Conservation (phyloP, 768 basidiomycete genomes). For the Pleurotus tuoliensis region DNA sequence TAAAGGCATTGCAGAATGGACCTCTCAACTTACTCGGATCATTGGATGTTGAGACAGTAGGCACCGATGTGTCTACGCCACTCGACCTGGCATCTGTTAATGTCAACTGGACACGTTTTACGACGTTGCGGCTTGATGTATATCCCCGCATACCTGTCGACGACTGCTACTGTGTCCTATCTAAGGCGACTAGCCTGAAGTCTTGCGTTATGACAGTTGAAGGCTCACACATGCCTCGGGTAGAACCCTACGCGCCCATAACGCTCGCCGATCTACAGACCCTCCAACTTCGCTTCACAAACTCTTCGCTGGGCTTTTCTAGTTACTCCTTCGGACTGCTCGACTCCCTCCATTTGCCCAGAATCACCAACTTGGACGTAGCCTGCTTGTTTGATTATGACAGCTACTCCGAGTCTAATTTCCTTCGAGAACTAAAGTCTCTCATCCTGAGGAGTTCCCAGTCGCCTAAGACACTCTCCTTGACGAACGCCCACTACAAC, state of each 20-base stretch:
- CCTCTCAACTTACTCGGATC: not conserved
- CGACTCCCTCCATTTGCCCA: not conserved
- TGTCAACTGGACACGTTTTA: not conserved
- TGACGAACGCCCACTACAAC: not conserved
- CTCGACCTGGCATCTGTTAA: not conserved
- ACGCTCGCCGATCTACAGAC: not conserved
- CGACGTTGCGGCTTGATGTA: not conserved
- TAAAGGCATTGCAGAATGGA: not conserved
- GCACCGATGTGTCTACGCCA: not conserved
- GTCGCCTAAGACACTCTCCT: not conserved
- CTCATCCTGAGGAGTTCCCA: not conserved
- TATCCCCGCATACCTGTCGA: not conserved
- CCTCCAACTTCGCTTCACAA: not conserved
- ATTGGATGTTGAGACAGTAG: constrained; percentile 1
- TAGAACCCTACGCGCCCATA: not conserved
- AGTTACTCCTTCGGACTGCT: not conserved
- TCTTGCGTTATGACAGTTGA: constrained; percentile 1
- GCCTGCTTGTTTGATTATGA: not conserved
- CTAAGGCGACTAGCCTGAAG: not conserved
- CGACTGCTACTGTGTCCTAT: constrained; percentile 1
- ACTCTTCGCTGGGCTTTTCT: not conserved
- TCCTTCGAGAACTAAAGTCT: not conserved
- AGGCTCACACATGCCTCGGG: not conserved
- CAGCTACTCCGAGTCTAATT: not conserved
- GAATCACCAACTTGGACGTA: not conserved